Evolutionary conservation across 2,329 filamentous ascomycete species (phyloP).

Genomic region (Plenodomus tracheiphilus): DNA sequence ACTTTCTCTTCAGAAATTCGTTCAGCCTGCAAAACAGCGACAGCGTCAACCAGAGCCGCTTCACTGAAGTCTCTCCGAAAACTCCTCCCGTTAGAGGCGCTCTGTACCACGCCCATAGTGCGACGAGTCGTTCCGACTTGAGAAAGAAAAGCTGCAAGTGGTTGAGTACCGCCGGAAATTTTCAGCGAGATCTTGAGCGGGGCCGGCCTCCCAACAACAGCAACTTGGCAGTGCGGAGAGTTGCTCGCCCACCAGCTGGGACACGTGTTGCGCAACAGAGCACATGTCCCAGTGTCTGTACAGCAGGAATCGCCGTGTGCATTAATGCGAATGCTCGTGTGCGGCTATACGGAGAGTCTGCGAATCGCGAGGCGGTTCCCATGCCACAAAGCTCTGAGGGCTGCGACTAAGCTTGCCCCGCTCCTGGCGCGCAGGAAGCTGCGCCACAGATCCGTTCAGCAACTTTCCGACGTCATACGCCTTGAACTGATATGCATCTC

Average conservation of each 20-base stretch:
- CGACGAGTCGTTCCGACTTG: too few species aligned
- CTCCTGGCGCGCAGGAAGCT: conserved; percentile 24
- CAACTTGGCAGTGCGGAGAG: not conserved
- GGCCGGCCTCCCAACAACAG: not conserved
- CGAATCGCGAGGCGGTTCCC: not conserved
- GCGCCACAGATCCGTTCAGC: conserved; percentile 28
- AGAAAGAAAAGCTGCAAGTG: too few species aligned
- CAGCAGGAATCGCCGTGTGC: conserved; percentile 8
- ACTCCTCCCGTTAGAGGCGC: too few species aligned
- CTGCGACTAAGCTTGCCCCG: conserved; percentile 23
- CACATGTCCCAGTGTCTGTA: conserved; percentile 1
- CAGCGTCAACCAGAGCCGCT: too few species aligned
- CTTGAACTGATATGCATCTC: not conserved
- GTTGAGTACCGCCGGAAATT: not conserved
- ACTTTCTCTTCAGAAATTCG: too few species aligned
- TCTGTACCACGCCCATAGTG: not conserved
- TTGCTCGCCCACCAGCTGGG: not conserved
- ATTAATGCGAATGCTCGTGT: conserved; percentile 15
- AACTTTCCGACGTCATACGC: conserved; percentile 34
- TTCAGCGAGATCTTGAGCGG: not conserved
- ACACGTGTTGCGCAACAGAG: conserved; percentile 15
- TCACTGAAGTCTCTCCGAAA: not conserved
- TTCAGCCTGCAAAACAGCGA: too few species aligned
- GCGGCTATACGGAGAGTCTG: not conserved
- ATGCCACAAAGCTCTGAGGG: not conserved